Conservation (phyloP, 495 filamentous ascomycete genomes). For the Neurospora sp. region DNA sequence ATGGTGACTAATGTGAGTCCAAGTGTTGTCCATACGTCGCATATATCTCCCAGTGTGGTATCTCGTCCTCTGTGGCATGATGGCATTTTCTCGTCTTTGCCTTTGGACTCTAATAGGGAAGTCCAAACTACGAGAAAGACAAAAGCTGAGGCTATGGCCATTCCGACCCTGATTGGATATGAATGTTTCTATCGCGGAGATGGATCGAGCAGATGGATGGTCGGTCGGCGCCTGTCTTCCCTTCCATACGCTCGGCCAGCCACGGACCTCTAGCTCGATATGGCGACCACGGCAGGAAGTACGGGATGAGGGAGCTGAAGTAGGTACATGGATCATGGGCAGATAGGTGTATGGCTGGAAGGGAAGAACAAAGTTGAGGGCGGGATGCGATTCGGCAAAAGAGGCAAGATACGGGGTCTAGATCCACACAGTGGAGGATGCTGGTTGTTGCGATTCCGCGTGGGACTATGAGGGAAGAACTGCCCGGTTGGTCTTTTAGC, state of each 20-base stretch:
- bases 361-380: background rate
- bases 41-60: background rate
- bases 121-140: background rate
- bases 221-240: background rate
- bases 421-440: background rate
- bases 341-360: background rate
- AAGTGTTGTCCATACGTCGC: background rate
- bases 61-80: background rate
- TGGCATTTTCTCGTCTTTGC: background rate
- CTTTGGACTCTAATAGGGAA: background rate
- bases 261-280: background rate
- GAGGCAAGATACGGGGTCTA: background rate
- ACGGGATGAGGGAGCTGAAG: background rate
- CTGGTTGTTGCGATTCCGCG: background rate
- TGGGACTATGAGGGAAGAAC: background rate
- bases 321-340: background rate
- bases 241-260: background rate
- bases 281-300: background rate
- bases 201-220: background rate
- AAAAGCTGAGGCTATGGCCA: background rate
- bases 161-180: background rate
- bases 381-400: background rate
- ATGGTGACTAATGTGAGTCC: background rate
- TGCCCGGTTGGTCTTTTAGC: background rate
- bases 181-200: background rate